Evolutionary conservation across 2,329 filamentous ascomycete species (phyloP).

Genomic region (Calonectria pauciramosa): DNA sequence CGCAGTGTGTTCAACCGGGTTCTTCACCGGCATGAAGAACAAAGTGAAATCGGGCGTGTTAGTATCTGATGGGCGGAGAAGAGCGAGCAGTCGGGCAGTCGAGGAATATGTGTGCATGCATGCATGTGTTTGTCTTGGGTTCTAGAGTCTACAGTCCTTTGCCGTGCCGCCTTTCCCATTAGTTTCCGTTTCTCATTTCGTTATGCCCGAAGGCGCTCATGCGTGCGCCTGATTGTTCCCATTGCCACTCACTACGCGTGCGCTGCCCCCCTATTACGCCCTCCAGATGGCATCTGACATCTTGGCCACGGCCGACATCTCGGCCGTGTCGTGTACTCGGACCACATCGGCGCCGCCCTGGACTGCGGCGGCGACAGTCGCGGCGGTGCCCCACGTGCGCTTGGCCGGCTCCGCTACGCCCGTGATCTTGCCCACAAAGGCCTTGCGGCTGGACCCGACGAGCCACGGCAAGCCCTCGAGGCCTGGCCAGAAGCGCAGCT

Average conservation of each 20-base stretch:
- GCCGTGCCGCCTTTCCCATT: background rate
- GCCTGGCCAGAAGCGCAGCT: constrained; percentile 74
- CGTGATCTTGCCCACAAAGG: constrained; percentile 87
- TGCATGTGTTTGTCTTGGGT: background rate
- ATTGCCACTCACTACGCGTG: background rate
- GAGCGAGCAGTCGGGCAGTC: background rate
- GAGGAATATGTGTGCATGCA: background rate
- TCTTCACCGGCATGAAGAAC: background rate
- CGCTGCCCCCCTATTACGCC: constrained; percentile 44
- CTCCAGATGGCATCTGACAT: constrained; percentile 97
- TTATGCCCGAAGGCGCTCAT: background rate
- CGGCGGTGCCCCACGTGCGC: constrained; percentile 88
- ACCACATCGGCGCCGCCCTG: constrained; percentile 92
- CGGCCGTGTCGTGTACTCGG: constrained; percentile 88
- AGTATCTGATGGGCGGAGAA: constrained; percentile 2
- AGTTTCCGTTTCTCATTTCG: background rate
- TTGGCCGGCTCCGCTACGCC: constrained; percentile 79
- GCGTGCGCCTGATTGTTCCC: background rate
- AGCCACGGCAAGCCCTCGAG: constrained; percentile 86
- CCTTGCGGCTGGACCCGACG: constrained; percentile 89
- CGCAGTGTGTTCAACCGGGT: background rate
- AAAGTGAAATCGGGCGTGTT: background rate
- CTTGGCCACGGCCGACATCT: constrained; percentile 87
- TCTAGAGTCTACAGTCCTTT: constrained; percentile 1
- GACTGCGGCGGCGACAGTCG: constrained; percentile 87